Percentiles rank a stretch among this genome's conserved stretches.
Conservation (phyloP, 179 eudicot species). For the Dionaea muscipula region DNA sequence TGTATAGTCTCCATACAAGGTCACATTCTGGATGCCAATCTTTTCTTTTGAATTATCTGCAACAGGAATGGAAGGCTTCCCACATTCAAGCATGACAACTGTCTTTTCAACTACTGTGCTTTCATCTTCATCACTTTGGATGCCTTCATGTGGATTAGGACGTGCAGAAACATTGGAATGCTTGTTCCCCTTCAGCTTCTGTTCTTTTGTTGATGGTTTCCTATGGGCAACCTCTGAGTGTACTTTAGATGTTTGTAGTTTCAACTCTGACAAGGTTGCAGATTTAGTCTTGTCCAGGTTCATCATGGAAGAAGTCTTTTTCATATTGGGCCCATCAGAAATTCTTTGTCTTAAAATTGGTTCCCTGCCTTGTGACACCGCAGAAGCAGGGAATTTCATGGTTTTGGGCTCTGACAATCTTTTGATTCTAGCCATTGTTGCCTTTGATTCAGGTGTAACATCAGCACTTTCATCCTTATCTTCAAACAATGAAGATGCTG, state of each 20-base stretch:
- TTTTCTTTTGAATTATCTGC: conserved; percentile 21
- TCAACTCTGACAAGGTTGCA: conserved; percentile 52
- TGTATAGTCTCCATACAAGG: conserved; percentile 14
- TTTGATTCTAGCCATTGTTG: conserved; percentile 52
- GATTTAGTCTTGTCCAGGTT: conserved; percentile 47
- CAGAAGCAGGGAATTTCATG: conserved; percentile 24
- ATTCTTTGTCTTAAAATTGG: conserved; percentile 33
- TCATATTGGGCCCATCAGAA: conserved; percentile 37
- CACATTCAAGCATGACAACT: conserved; percentile 63
- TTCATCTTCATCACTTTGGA: conserved; percentile 41
- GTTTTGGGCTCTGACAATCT: conserved; percentile 88
- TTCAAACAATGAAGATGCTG: conserved; percentile 52
- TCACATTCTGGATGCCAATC: conserved; percentile 11
- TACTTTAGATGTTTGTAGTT: conserved; percentile 36
- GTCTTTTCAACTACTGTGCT: conserved; percentile 63
- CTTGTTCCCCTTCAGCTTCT: conserved; percentile 20
- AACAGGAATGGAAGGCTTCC: conserved; percentile 38
- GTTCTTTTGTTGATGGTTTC: conserved; percentile 27
- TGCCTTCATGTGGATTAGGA: conserved; percentile 14
- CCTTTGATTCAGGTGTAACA: conserved; percentile 53
- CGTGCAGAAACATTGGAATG: conserved; percentile 15
- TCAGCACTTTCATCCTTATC: conserved; percentile 35
- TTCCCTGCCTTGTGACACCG: conserved; percentile 32
- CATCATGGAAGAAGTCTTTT: conserved; percentile 32
- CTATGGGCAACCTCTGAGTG: conserved; percentile 23